Evolutionary conservation across 2,329 filamentous ascomycete genomes (phyloP).

Genomic region (Trichoderma simmonsii): DNA sequence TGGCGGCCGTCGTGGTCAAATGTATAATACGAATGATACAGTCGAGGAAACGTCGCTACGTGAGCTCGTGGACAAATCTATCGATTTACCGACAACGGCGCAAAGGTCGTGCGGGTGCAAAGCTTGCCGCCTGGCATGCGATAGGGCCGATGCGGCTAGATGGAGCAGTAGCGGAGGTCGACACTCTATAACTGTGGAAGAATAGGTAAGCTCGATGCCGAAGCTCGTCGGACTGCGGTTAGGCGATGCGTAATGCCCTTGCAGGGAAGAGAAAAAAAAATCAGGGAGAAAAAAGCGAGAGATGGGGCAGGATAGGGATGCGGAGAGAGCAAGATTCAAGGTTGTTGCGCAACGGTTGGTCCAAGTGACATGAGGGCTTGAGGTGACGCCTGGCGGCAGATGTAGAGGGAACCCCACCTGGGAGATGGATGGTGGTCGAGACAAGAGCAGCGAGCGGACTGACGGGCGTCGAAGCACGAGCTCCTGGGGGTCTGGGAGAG

Average conservation of each 20-base stretch:
- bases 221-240: background rate
- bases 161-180: conserved; percentile 5
- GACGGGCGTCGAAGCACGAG: conserved; percentile 16
- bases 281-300: background rate
- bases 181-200: background rate
- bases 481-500: conserved; percentile 7
- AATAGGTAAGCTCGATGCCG: conserved; percentile 15
- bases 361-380: conserved; percentile 14
- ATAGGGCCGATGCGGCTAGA: conserved; percentile 5
- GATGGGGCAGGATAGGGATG: conserved; percentile 16
- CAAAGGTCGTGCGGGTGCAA: conserved; percentile 11
- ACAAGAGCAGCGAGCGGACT: conserved; percentile 25
- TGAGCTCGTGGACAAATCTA: conserved; percentile 4
- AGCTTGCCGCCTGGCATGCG: conserved; percentile 15
- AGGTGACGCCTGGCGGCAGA: conserved; percentile 22
- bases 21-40: background rate
- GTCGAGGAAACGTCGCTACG: background rate
- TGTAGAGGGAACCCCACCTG: conserved; percentile 31
- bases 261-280: background rate
- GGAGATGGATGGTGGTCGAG: conserved; percentile 29
- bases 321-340: conserved; percentile 14
- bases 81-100: conserved; percentile 2
- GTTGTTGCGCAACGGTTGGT: conserved; percentile 19
- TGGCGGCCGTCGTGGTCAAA: background rate
- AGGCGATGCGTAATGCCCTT: background rate